phyloP scores from a whole-genome alignment of 2,329 filamentous ascomycete genomes.

The Teratosphaeria gauchensis region DNA sequence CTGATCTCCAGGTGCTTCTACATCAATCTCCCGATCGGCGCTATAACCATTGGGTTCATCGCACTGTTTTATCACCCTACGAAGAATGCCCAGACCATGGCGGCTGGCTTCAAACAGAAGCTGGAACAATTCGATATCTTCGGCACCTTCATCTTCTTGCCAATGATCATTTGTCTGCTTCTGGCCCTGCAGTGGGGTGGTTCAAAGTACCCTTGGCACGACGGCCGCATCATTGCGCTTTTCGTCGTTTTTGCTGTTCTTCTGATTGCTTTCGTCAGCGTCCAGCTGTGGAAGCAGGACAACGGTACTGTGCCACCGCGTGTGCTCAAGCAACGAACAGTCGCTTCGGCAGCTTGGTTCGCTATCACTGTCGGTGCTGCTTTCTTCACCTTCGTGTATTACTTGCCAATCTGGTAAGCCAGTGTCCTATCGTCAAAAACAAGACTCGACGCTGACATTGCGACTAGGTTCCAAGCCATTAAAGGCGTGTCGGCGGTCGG shows the following conservation, averaged over 20 bases:
- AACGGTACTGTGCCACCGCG: conserved; percentile 38
- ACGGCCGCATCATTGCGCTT: conserved; percentile 37
- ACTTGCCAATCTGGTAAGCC: conserved; percentile 31
- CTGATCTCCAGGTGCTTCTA: conserved; percentile 36
- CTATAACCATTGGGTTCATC: conserved; percentile 29
- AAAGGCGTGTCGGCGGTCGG: conserved; percentile 36
- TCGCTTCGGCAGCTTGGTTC: conserved; percentile 32
- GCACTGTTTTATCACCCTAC: conserved; percentile 27
- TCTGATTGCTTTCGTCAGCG: conserved; percentile 30
- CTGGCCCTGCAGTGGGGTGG: conserved; percentile 44
- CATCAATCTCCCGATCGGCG: conserved; percentile 46
- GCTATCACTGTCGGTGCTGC: conserved; percentile 32
- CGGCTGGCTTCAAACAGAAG: conserved; percentile 28
- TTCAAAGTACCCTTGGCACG: conserved; percentile 37
- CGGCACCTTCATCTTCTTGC: conserved; percentile 38
- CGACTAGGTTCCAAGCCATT: conserved; percentile 34
- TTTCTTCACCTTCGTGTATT: conserved; percentile 38
- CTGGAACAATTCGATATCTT: conserved; percentile 38
- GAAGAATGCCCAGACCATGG: conserved; percentile 21
- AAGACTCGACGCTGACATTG: conserved; percentile 5
- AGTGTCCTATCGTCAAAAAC: not conserved
- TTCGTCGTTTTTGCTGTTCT: conserved; percentile 38
- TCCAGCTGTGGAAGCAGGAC: conserved; percentile 35
- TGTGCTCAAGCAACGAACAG: conserved; percentile 36
- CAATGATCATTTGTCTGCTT: conserved; percentile 39